phyloP scores from a whole-genome alignment of 169 alveolate species.

The Eimeria necatrix region DNA sequence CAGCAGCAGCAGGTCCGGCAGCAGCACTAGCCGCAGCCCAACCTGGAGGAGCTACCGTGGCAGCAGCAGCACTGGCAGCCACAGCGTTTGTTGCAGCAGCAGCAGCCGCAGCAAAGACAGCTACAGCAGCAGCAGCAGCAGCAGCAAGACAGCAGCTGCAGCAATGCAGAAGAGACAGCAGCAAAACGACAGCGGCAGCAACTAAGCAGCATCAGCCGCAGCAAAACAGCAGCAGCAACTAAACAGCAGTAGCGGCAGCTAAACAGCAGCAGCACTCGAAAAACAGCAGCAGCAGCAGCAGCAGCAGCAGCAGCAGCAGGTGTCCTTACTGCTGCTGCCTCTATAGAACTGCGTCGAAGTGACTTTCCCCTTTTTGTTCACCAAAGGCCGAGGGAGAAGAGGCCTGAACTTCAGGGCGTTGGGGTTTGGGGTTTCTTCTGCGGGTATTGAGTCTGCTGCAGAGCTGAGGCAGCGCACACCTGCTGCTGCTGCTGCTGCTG shows the following conservation, averaged over 20 bases:
- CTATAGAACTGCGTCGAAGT: not conserved
- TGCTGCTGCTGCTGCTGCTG: not conserved
- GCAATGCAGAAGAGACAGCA: too few species aligned
- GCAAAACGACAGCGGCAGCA: too few species aligned
- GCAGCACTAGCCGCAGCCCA: not conserved
- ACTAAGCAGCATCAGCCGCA: too few species aligned
- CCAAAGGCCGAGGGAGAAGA: not conserved
- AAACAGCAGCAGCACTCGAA: too few species aligned
- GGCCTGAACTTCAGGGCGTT: conserved; percentile 45
- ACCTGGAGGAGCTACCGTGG: not conserved
- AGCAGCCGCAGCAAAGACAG: too few species aligned
- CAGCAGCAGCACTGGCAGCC: not conserved
- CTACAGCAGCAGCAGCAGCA: not conserved
- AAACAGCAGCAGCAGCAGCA: too few species aligned
- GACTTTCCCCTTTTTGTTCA: not conserved
- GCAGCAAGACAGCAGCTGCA: not conserved
- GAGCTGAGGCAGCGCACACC: not conserved
- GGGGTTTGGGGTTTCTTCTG: conserved; percentile 40
- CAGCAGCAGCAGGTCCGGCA: not conserved
- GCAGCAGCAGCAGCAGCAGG: too few species aligned
- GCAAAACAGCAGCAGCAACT: too few species aligned
- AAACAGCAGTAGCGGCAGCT: too few species aligned
- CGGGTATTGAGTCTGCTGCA: not conserved
- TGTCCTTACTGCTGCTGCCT: not conserved
- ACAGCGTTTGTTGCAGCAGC: not conserved